Evolutionary conservation across 257 asterid species (phyloP).

Genomic region (Handroanthus guayacan): DNA sequence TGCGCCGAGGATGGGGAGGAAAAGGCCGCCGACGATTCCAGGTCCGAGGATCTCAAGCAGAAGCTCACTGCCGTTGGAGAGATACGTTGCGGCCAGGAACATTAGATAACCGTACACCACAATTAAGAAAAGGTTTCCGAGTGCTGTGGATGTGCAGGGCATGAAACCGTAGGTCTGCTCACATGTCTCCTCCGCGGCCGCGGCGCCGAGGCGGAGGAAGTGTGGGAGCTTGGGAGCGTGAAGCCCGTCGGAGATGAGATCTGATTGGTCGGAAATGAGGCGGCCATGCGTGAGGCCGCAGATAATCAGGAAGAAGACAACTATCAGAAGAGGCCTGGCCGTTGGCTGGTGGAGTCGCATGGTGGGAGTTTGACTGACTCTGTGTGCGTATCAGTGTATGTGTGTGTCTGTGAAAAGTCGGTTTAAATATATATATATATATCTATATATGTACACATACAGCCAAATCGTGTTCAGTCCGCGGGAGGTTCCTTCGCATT

Average conservation of each 20-base stretch:
- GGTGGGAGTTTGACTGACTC: constrained; percentile 9
- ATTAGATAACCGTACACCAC: constrained; percentile 81
- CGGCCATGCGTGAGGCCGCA: constrained; percentile 57
- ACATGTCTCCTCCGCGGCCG: constrained; percentile 62
- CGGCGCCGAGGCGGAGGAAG: constrained; percentile 47
- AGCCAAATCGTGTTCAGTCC: neutral
- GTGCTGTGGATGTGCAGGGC: constrained; percentile 78
- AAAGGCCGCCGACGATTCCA: constrained; percentile 84
- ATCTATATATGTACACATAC: neutral
- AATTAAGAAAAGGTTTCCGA: constrained; percentile 77
- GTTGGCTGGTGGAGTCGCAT: constrained; percentile 40
- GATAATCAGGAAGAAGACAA: constrained; percentile 47
- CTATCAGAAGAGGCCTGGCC: constrained; percentile 37
- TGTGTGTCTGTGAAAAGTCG: neutral
- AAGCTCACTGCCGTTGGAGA: constrained; percentile 83
- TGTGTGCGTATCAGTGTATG: too few relatives aligned
- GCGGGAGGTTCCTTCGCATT: too few relatives aligned
- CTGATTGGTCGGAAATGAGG: constrained; percentile 53
- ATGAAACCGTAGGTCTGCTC: constrained; percentile 89
- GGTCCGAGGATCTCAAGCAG: constrained; percentile 93
- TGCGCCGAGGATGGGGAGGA: constrained; percentile 91
- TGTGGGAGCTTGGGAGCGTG: constrained; percentile 20
- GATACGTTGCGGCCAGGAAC: constrained; percentile 79
- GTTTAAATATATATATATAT: neutral
- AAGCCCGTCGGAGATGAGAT: constrained; percentile 59